These are phyloP conservation scores for Xylaria sp. DNA, from an alignment of 2,329 filamentous ascomycete genomes.

Conservation along the genomic window DNA sequence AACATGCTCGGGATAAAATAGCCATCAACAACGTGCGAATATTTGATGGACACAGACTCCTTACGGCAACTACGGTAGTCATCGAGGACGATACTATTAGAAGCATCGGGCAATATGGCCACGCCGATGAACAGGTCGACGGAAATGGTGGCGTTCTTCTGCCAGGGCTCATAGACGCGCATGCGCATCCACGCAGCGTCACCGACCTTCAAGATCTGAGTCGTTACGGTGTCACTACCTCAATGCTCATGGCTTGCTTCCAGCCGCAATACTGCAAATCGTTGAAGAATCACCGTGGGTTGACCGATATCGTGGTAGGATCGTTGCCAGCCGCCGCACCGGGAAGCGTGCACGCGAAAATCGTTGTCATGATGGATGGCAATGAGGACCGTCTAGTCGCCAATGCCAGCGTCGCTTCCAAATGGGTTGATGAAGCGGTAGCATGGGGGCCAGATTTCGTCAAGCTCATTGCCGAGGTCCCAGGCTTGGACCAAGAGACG, in stretches of 20 bases:
- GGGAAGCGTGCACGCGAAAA: constrained; percentile 27
- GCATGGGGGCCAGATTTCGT: constrained; percentile 32
- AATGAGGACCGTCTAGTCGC: constrained; percentile 28
- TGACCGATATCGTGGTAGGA: constrained; percentile 28
- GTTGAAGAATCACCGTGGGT: constrained; percentile 25
- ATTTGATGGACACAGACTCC: constrained; percentile 28
- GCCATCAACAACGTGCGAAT: constrained; percentile 31
- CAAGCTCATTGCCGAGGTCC: constrained; percentile 33
- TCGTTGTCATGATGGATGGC: constrained; percentile 19
- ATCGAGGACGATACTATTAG: constrained; percentile 17
- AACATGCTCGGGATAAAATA: not conserved
- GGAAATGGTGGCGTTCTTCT: constrained; percentile 28
- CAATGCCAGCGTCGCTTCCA: constrained; percentile 23
- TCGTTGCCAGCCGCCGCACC: constrained; percentile 30
- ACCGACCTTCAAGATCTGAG: constrained; percentile 30
- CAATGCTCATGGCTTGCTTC: constrained; percentile 33
- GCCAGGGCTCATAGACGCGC: constrained; percentile 32
- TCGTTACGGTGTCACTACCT: constrained; percentile 32
- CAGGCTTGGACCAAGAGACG: constrained; percentile 31
- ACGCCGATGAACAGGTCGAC: constrained; percentile 13
- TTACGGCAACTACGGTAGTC: constrained; percentile 24
- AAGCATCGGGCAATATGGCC: constrained; percentile 9
- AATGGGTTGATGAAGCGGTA: constrained; percentile 29
- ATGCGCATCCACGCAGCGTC: constrained; percentile 28
- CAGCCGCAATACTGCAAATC: constrained; percentile 23